phyloP scores from a whole-genome alignment of 2,329 filamentous ascomycete genomes.

The Penicillium fuscoglaucum region DNA sequence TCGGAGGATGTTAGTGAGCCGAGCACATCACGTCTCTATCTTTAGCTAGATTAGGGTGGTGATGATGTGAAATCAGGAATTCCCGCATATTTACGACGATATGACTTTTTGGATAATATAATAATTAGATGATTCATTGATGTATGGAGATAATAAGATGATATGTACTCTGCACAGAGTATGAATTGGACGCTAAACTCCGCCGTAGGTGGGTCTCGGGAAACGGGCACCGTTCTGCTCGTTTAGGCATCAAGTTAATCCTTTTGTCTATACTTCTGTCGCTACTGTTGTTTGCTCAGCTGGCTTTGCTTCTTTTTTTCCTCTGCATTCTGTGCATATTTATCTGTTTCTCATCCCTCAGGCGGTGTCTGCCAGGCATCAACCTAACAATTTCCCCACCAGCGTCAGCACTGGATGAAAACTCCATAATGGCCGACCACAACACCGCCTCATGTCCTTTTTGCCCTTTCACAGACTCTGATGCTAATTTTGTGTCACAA shows the following conservation, averaged over 20 bases:
- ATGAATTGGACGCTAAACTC: background rate
- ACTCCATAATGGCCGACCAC: slow-evolving; percentile 22
- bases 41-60: background rate
- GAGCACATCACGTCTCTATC: background rate
- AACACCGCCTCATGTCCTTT: slow-evolving; percentile 43
- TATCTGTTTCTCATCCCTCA: background rate
- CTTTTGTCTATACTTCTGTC: background rate
- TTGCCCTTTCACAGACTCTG: slow-evolving; percentile 45
- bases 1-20: background rate
- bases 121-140: background rate
- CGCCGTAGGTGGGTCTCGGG: slow-evolving; percentile 1
- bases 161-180: too few relatives aligned
- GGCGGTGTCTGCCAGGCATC: background rate
- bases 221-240: background rate
- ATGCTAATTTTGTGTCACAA: slow-evolving; percentile 42
- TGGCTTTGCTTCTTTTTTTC: background rate
- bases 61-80: background rate
- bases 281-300: background rate
- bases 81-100: background rate
- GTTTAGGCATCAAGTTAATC: slow-evolving; percentile 10
- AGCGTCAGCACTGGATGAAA: background rate
- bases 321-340: slow-evolving; percentile 2
- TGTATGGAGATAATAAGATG: background rate
- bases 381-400: background rate
- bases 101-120: background rate